Evolutionary conservation across 2,329 filamentous ascomycete genomes (phyloP).

Genomic region (Claviceps pusilla): DNA sequence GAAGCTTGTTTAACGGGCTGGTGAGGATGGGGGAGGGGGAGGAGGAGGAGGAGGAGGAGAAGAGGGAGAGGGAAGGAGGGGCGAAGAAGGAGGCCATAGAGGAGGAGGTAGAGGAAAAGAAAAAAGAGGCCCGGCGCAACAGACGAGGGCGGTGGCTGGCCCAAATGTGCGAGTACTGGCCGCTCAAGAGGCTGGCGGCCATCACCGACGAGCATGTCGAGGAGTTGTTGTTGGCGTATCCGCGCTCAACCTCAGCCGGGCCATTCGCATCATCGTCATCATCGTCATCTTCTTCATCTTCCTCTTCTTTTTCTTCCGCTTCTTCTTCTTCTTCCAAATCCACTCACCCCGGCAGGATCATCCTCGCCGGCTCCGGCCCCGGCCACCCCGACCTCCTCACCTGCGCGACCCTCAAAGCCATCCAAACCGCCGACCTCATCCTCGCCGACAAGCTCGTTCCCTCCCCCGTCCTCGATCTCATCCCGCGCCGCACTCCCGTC

Average conservation of each 20-base stretch:
- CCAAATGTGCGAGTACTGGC: constrained; percentile 98
- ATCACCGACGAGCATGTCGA: constrained; percentile 72
- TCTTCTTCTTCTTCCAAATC: neutral
- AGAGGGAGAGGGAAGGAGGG: constrained; percentile 35
- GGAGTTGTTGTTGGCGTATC: constrained; percentile 59
- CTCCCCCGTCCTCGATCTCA: constrained; percentile 68
- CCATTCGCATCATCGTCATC: neutral
- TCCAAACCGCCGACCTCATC: constrained; percentile 60
- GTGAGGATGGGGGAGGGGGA: constrained; percentile 51
- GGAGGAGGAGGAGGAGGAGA: constrained; percentile 5
- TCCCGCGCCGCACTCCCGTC: constrained; percentile 77
- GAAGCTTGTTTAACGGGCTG: constrained; percentile 69
- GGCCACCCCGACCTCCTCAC: constrained; percentile 89
- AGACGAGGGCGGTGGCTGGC: constrained; percentile 82
- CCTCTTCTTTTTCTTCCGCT: no score
- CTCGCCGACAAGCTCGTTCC: constrained; percentile 80
- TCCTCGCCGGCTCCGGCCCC: constrained; percentile 82
- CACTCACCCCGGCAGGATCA: constrained; percentile 49
- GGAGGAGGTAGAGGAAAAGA: neutral
- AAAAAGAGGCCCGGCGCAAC: constrained; percentile 35
- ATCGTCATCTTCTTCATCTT: no score
- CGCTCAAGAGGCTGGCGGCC: constrained; percentile 62
- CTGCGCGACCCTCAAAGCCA: constrained; percentile 61
- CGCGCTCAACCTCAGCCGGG: constrained; percentile 19
- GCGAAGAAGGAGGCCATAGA: constrained; percentile 6